Evolutionary conservation across 2,329 filamentous ascomycete genomes (phyloP).

Genomic region (Colletotrichum sojae): DNA sequence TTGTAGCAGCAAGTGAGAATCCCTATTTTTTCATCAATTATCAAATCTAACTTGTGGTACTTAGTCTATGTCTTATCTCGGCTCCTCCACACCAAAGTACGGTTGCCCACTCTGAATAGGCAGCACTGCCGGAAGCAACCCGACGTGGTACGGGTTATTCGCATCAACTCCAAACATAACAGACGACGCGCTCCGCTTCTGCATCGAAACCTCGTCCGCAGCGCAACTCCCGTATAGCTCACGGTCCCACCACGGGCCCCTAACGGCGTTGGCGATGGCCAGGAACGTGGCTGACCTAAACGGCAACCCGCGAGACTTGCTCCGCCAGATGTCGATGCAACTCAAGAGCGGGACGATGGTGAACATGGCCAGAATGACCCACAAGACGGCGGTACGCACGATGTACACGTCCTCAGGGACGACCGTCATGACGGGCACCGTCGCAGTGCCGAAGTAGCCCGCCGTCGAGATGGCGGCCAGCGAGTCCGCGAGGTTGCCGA

Average conservation of each 20-base stretch:
- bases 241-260: constrained; percentile 29
- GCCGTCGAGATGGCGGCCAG: constrained; percentile 21
- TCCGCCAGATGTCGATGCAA: constrained; percentile 23
- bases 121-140: constrained; percentile 17
- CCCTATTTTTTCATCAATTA: too few relatives aligned
- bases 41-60: not conserved
- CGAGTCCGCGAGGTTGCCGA: constrained; percentile 20
- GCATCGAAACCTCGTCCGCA: constrained; percentile 13
- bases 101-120: constrained; percentile 11
- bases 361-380: constrained; percentile 19
- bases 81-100: not conserved
- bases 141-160: constrained; percentile 3
- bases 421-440: constrained; percentile 1
- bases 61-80: not conserved
- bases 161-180: constrained; percentile 15
- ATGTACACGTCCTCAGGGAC: constrained; percentile 23
- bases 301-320: constrained; percentile 24
- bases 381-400: constrained; percentile 19
- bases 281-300: constrained; percentile 22
- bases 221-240: constrained; percentile 26
- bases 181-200: constrained; percentile 19
- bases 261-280: constrained; percentile 24
- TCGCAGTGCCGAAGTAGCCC: constrained; percentile 22
- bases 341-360: constrained; percentile 3
- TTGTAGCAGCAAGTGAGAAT: too few relatives aligned